Evolutionary conservation across 805 yeast genomes (phyloP), one percentile per base, ranked within the genome.

Genomic region (Lipomyces lipofer): DNA sequence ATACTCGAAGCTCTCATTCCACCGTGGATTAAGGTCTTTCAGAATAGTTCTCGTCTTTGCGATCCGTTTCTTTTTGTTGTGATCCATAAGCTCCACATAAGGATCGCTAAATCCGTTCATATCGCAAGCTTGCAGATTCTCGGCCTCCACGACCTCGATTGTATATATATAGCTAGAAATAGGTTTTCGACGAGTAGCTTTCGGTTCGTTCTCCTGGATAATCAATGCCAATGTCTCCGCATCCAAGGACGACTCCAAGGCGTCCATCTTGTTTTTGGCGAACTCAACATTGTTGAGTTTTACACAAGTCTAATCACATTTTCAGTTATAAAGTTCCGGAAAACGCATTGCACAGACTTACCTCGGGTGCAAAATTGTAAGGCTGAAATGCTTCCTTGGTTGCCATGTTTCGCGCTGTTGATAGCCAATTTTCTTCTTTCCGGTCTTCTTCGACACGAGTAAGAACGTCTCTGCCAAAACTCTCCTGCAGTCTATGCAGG

Each of bases 11-110:
- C 32, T 42, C 71, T 91, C 96, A 64, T 88, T 87, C 95, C 95
- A 92, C 13, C 78, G 80, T 0, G 97, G 97, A 63, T 83, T 82
- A 30, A 78, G 71, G 3, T 83, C 80, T 50, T 80, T 80, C 28
- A 76, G 73, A 3, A 86, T 73, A 0, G 84, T 78, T 62, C 87
- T 75, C 0, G 98, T 91, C 56, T 80, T 82, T 2, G 86, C 91
- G 30, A 87, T 72, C 27, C 82, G 81, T 48, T 72, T 75, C 35
- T 80, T 74, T 1, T 75, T 75, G 35, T 69, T 69, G 4, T 84
- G 77, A 63, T 86, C 89, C 4, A 80, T 74, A 13, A 88, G 64
- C 0, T 88, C 80, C 1, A 85, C 83, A 60, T 83, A 59, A 0
- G 88, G 78, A 59, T 79, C 82, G 5, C 80, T 70, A 3, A 72